phyloP scores from a whole-genome alignment of 1,284 basidiomycete genomes.

The Moesziomyces antarcticus region DNA sequence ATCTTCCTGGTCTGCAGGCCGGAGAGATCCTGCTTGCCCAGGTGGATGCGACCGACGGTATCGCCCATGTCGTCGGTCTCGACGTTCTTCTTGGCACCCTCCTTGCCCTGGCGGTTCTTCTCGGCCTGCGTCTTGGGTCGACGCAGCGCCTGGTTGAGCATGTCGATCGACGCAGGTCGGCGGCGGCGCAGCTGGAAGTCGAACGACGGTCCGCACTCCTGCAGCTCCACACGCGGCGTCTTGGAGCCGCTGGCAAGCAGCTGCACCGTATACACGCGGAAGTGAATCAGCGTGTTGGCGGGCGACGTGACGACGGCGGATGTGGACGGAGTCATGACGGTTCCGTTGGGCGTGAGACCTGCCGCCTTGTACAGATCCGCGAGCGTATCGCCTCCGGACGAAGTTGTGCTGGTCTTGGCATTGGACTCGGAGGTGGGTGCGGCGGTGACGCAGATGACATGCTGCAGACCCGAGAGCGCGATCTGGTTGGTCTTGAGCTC shows the following conservation, averaged over 20 bases:
- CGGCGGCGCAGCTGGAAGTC: conserved; percentile 84
- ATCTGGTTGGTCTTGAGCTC: conserved; percentile 80
- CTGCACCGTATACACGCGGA: conserved; percentile 85
- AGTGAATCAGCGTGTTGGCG: conserved; percentile 80
- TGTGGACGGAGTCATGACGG: conserved; percentile 67
- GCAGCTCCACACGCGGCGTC: conserved; percentile 75
- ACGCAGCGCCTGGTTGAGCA: conserved; percentile 82
- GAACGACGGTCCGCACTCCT: conserved; percentile 89
- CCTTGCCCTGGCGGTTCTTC: conserved; percentile 75
- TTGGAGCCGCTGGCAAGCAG: conserved; percentile 74
- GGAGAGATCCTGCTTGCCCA: conserved; percentile 87
- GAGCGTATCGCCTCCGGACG: conserved; percentile 23
- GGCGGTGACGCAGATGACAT: conserved; percentile 76
- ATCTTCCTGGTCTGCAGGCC: conserved; percentile 90
- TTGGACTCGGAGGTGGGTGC: conserved; percentile 29
- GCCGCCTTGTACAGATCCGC: conserved; percentile 58
- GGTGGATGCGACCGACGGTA: conserved; percentile 86
- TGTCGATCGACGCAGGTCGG: conserved; percentile 79
- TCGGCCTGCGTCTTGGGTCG: conserved; percentile 85
- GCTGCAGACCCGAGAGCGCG: conserved; percentile 83
- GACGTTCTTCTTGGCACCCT: conserved; percentile 80
- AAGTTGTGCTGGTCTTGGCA: not conserved
- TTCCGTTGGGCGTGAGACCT: conserved; percentile 62
- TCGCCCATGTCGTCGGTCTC: conserved; percentile 99
- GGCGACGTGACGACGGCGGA: conserved; percentile 69